Percentiles rank a stretch among this genome's conserved stretches.
phyloP scores from a whole-genome alignment of 306 rosid species.

The Carpinus viminea region DNA sequence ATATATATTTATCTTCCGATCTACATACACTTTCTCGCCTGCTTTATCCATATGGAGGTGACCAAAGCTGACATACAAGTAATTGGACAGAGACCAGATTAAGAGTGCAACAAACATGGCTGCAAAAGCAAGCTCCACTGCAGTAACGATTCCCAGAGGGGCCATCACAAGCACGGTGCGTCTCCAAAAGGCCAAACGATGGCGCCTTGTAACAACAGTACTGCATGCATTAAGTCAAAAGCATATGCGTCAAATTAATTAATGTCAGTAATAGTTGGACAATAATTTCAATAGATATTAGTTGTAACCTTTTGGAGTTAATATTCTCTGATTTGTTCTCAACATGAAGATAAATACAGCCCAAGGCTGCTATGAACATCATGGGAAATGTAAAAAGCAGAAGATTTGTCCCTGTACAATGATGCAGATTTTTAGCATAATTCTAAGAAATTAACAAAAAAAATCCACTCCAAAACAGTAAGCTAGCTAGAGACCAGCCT shows the following conservation, averaged over 20 bases:
- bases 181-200: conserved; percentile 32
- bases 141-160: conserved; percentile 56
- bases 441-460: neutral
- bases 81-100: conserved; percentile 69
- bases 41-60: conserved; percentile 42
- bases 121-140: conserved; percentile 53
- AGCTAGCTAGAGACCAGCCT: too few relatives aligned
- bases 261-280: neutral
- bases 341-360: conserved; percentile 62
- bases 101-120: conserved; percentile 54
- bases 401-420: conserved; percentile 50
- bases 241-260: neutral
- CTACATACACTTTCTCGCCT: conserved; percentile 48
- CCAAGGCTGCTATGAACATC: conserved; percentile 51
- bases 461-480: neutral
- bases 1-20: too few relatives aligned
- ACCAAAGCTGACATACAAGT: conserved; percentile 52
- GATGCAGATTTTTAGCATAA: neutral
- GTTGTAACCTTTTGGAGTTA: conserved; percentile 28
- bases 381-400: conserved; percentile 63
- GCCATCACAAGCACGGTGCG: conserved; percentile 51
- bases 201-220: neutral
- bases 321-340: conserved; percentile 26
- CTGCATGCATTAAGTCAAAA: conserved; percentile 24
- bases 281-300: neutral